These are phyloP conservation scores for Phytophthora pisi DNA, from an alignment of 352 stramenopile species.

Conservation along the genomic window DNA sequence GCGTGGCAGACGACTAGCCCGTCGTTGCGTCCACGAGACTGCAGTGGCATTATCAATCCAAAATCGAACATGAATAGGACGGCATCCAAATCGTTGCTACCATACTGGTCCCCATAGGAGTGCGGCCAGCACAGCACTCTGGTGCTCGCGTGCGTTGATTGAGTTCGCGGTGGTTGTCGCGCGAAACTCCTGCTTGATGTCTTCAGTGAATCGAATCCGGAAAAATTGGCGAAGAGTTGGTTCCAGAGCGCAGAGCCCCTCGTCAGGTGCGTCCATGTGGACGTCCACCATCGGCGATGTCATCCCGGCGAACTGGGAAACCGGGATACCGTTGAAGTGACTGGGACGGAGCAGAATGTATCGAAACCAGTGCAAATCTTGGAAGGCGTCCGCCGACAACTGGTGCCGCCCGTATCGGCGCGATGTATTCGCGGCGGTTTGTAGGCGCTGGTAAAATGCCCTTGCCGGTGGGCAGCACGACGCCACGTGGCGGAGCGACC, in stretches of 20 bases:
- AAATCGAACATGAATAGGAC: not conserved
- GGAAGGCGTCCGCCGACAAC: not conserved
- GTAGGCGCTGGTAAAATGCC: not conserved
- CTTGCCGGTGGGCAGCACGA: not conserved
- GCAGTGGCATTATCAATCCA: conserved; percentile 9
- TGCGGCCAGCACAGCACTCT: not conserved
- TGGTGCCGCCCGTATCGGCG: too few relatives aligned
- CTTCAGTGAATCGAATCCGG: not conserved
- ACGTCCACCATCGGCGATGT: not conserved
- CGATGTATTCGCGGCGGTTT: not conserved
- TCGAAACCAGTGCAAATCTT: not conserved
- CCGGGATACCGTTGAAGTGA: not conserved
- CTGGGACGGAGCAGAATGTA: not conserved
- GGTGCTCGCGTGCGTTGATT: conserved; percentile 1
- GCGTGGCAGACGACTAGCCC: not conserved
- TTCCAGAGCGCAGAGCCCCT: conserved; percentile 1
- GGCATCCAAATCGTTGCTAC: not conserved
- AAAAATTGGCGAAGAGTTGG: conserved; percentile 4
- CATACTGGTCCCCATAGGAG: conserved; percentile 5
- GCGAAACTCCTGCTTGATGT: not conserved
- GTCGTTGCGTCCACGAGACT: conserved; percentile 5
- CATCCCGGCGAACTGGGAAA: not conserved
- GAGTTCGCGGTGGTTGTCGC: not conserved
- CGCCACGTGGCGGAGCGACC: not conserved
- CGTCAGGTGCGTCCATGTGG: conserved; percentile 4